Conservation (phyloP, 495 filamentous ascomycete genomes). For the Cryomyces antarcticus region DNA sequence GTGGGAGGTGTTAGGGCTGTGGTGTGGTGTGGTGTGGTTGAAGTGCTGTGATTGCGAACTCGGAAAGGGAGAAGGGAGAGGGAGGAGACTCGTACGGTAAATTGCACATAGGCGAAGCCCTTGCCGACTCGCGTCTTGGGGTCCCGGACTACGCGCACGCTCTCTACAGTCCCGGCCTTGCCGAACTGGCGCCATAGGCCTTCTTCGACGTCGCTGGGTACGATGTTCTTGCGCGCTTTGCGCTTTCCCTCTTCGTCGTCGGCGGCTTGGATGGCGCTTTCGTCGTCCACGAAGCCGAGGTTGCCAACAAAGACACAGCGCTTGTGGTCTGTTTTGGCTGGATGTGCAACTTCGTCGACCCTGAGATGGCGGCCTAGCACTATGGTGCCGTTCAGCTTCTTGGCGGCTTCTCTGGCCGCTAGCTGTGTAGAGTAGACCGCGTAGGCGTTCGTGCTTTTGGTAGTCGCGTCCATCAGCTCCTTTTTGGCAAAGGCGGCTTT, state of each 20-base stretch:
- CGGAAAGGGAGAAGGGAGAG: neutral
- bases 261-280: slow-evolving; percentile 32
- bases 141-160: slow-evolving; percentile 83
- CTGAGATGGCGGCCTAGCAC: slow-evolving; percentile 77
- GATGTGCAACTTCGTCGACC: slow-evolving; percentile 80
- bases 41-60: neutral
- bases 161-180: slow-evolving; percentile 67
- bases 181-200: slow-evolving; percentile 80
- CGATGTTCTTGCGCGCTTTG: slow-evolving; percentile 40
- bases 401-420: slow-evolving; percentile 56
- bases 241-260: slow-evolving; percentile 31
- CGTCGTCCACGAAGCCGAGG: slow-evolving; percentile 82
- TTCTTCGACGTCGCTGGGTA: slow-evolving; percentile 82
- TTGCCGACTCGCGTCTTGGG: slow-evolving; percentile 80
- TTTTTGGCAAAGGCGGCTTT: slow-evolving; percentile 73
- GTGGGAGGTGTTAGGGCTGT: neutral
- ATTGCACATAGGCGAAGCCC: slow-evolving; percentile 96
- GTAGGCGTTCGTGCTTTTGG: slow-evolving; percentile 88
- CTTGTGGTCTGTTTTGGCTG: slow-evolving; percentile 56
- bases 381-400: slow-evolving; percentile 60
- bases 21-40: neutral
- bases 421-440: slow-evolving; percentile 56
- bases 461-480: slow-evolving; percentile 66
- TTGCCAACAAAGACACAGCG: slow-evolving; percentile 95
- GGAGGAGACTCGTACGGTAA: slow-evolving; percentile 30